Evolutionary conservation across 441 rosid species (phyloP).

Genomic region (Raphanus hybrid): DNA sequence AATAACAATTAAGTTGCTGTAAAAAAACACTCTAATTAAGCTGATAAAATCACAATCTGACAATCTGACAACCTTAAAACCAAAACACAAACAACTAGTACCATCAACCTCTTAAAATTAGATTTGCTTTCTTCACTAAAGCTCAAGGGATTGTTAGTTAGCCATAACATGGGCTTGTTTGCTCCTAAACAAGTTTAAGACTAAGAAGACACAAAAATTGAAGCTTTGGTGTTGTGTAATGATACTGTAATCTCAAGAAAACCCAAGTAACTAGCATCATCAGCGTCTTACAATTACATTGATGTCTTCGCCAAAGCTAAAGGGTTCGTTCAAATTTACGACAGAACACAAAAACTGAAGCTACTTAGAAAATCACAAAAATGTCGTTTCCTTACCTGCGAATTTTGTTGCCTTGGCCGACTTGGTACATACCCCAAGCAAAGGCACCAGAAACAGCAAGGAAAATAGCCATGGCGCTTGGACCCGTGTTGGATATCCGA

Average conservation of each 20-base stretch:
- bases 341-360: neutral
- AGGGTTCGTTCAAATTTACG: neutral
- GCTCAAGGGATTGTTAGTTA: neutral
- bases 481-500: slow-evolving; percentile 88
- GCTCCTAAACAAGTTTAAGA: neutral
- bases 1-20: neutral
- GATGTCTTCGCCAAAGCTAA: neutral
- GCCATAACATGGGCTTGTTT: neutral
- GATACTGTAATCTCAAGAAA: neutral
- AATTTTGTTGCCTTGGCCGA: slow-evolving; percentile 90
- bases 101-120: too few species aligned
- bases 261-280: neutral
- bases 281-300: neutral
- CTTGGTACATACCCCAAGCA: slow-evolving; percentile 96
- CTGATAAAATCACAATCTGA: slow-evolving; percentile 2
- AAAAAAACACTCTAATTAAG: neutral
- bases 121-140: slow-evolving; percentile 18
- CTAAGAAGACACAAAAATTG: neutral
- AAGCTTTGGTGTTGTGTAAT: slow-evolving; percentile 1
- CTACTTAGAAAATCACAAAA: too few species aligned
- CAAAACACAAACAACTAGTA: too few species aligned
- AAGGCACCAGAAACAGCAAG: slow-evolving; percentile 79
- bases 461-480: slow-evolving; percentile 91
- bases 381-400: slow-evolving; percentile 56
- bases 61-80: too few species aligned